Base-by-base conservation (phyloP, 2,329 filamentous ascomycete species). In the Myriosclerotinia duriaeana region DNA sequence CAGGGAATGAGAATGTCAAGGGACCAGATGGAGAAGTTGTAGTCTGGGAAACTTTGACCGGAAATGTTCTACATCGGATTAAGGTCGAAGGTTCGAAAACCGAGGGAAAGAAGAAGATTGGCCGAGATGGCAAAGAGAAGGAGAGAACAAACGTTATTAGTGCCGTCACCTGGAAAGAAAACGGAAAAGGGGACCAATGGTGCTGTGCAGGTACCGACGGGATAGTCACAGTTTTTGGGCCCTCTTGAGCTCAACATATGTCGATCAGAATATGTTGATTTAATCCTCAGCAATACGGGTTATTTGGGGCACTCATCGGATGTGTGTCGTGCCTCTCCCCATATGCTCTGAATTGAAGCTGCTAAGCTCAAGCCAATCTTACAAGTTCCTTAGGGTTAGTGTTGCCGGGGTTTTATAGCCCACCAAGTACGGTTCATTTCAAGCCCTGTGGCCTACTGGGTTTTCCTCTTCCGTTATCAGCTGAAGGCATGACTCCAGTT, bases 31-130 rank as follows among this genome's bases (percentile, higher is more conserved):
- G 66, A 52, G 67, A 77, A 67, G 74, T 77, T 3, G 92, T 89
- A 80, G 91, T 87, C 1, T 98, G 94, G 94, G 93, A 97, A 79
- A 80, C 96, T 26, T 77, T 97, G 65, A 89, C 84, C 7, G 93
- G 92, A 1, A 85, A 87, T 65, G 76, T 90, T 61, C 81, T 86
- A 67, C 86, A 89, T 42, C 86, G 81, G 70, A 78, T 97, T 7
- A 78, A 76, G 46, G 80, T 86, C 4, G 78, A 74, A 20, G 74
- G 73, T 1, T 71, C 68, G 26, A 67, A 70, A 59, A 66, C 58
- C 1, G 71, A 71, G 15, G 72, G 67, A 3, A 87, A 82, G 76
- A 84, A 78, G 71, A 80, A 81, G 15, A 77, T 89, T 17, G 86
- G 85, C 0, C 82, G 81, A 67, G 85, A 88, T 72, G 86, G 86